Base-by-base conservation (phyloP, 768 basidiomycete genomes). In the Cystobasidium ongulense region DNA sequence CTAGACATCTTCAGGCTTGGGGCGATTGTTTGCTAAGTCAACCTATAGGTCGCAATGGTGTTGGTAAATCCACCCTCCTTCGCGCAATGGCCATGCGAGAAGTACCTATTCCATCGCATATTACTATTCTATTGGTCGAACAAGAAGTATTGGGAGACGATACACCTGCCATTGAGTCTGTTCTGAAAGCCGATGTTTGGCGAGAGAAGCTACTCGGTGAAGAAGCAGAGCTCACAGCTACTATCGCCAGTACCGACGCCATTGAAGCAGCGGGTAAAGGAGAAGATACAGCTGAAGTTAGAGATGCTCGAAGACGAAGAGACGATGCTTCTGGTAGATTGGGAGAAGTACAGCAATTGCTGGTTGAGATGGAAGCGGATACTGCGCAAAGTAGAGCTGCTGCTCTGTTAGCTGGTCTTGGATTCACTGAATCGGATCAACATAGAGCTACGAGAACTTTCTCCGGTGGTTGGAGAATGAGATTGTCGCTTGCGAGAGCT, bases 141-240 rank as follows among this genome's bases (percentile, higher is more conserved):
- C 96, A 99, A 83, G 96, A 99, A 83, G 93, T 97, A 76, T 80
- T 92, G 68, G 96, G 95, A 36, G 95, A 98, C 80, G 93, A 94
- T 76, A 98, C 93, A 0, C 83, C 84, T 0, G 96, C 96, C 1
- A 84, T 99, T 52, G 90, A 93, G 25, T 93, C 94, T 0, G 96
- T 99, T 25, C 85, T 99, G n/a, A 92, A 94, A 81, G 96, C 96
- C n/a, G 96, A 99, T 80, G 96, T 99, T 36, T 98, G 96, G 92
- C 86, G 95, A 80, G 93, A 95, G 78, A 90, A 91, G 76, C 84
- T 97, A 21, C 82, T 96, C 63, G 89, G 88, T 70, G 92, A 99
- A 79, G 94, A 98, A 81, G 82, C 82, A 0, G 82, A 84, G 25
- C 83, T 97, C 54, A 93, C 94, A 78, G 85, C 85, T 0, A 85